Evolutionary conservation across 805 yeast genomes (phyloP), one percentile per base, ranked within the genome.

Genomic region (Schwanniomyces vanrijiae): DNA sequence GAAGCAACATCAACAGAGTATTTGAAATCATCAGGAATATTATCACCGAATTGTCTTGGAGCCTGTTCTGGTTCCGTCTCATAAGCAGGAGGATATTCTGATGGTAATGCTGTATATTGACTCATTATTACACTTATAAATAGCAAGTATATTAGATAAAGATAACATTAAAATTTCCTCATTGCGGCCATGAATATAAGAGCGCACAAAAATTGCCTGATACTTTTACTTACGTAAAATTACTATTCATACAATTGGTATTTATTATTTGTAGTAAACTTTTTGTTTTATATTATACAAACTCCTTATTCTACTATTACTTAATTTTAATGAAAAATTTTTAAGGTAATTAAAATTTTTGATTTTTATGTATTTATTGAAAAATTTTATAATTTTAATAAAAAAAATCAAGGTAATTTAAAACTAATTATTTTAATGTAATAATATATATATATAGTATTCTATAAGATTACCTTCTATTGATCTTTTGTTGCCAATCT

Each of bases 11-110:
- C 77, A 5, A 86, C 86, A 29, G 86, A 81, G 65, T 84, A 88
- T 63, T 89, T 90, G 80, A 89, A 90, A 65, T 88, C 96, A 55
- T 89, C 87, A 3, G 86, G 84, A 40, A 78, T 59, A 51, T 68
- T 65, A 50, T 68, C 73, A 8, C 65, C 73, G 7, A 51, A 65
- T 9, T 45, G 43, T 45, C 73, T 54, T 14, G 68, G 64, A 9
- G 46, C 54, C 37, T 49, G 54, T 37, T 37, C 39, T 20, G 8
- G 39, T 33, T 44, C 51, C 43, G 58, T 55, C 26, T 44, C 52
- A 46, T 61, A 61, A 5, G 53, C 44, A n/a, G 65, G 66, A 13
- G 66, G 64, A 14, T 43, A 45, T 11, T 47, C 54, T 21, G 46
- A 31, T 25, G 50, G 47, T 20, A 52, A 26, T 6, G 49, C 29